Evolutionary conservation across 768 basidiomycete species (phyloP), one percentile per base, ranked within the genome.

Genomic region (Phlebiopsis flavidoalba): DNA sequence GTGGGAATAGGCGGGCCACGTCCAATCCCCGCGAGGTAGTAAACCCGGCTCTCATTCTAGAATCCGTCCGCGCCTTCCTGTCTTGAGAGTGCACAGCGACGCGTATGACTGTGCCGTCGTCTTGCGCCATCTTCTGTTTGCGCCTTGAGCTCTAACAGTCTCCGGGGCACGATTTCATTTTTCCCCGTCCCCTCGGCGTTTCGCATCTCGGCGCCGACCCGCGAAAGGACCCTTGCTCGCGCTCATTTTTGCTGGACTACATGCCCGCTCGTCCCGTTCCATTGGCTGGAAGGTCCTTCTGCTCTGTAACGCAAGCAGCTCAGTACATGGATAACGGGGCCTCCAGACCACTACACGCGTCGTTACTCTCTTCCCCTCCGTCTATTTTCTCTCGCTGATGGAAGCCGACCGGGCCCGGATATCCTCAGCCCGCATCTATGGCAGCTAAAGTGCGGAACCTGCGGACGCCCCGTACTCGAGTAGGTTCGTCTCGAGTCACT

Each of bases 401-500:
- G 40, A 22, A 37, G 57, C 48, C 31, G 40, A 47, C n/a, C 60
- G 58, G 61, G 58, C 48, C 60, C 63, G 55, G 59, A 17, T 17
- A 43, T 24, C 26, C 24, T 46, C 64, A 62, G 54, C 61, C 51
- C 45, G 64, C 55, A 64, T 55, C 54, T 62, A 63, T 58, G 35
- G 62, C 64, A 36, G 66, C 73, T 75, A 74, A 43, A 43, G 40
- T 80, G 73, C 62, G 69, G 65, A 65, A 76, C 71, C 77, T 66
- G 43, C 66, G 79, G 80, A 80, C 75, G 70, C 72, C n/a, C 67
- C 67, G 65, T 72, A 80, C 80, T 68, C 83, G 81, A 82, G 82
- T n/a, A n/a, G 80, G 78, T 82, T 70, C 80, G 77, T 80, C 83
- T 84, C 82, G 77, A 77, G 74, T 72, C 69, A 31, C 61, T 64